Conservation (phyloP, 2,329 filamentous ascomycete species). For the Hymenoscyphus salicellus region DNA sequence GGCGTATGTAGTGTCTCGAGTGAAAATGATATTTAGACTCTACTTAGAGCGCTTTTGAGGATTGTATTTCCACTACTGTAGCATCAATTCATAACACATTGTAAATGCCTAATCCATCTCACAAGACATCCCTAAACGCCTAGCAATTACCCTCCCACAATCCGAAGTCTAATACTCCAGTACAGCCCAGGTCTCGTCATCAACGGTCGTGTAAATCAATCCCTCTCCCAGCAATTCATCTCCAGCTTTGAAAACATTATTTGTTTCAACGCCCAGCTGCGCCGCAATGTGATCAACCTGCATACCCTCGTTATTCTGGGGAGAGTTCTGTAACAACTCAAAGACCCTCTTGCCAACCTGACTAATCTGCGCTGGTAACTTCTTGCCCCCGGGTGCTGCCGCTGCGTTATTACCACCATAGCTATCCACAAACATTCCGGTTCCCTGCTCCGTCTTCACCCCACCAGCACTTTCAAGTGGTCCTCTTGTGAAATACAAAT, state of each 20-base stretch:
- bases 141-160: neutral
- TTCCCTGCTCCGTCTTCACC: slow-evolving; percentile 38
- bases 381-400: slow-evolving; percentile 30
- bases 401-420: slow-evolving; percentile 37
- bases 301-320: slow-evolving; percentile 76
- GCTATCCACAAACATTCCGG: slow-evolving; percentile 38
- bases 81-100: slow-evolving; percentile 3
- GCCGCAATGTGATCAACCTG: slow-evolving; percentile 75
- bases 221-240: slow-evolving; percentile 75
- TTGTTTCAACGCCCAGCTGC: slow-evolving; percentile 60
- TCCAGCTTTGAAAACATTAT: slow-evolving; percentile 71
- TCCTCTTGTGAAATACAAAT: slow-evolving; percentile 78
- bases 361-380: slow-evolving; percentile 45
- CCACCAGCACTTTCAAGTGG: slow-evolving; percentile 43
- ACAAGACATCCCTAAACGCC: slow-evolving; percentile 4
- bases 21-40: neutral
- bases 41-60: neutral
- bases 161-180: slow-evolving; percentile 56
- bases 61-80: neutral
- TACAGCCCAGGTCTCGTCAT: slow-evolving; percentile 89
- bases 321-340: slow-evolving; percentile 61
- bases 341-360: slow-evolving; percentile 66
- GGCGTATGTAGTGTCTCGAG: no score
- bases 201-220: slow-evolving; percentile 83
- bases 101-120: slow-evolving; percentile 12